Percentiles rank a stretch among this genome's conserved stretches.
Conservation (phyloP, 2,329 filamentous ascomycete genomes). For the Talaromyces rugulosus region DNA sequence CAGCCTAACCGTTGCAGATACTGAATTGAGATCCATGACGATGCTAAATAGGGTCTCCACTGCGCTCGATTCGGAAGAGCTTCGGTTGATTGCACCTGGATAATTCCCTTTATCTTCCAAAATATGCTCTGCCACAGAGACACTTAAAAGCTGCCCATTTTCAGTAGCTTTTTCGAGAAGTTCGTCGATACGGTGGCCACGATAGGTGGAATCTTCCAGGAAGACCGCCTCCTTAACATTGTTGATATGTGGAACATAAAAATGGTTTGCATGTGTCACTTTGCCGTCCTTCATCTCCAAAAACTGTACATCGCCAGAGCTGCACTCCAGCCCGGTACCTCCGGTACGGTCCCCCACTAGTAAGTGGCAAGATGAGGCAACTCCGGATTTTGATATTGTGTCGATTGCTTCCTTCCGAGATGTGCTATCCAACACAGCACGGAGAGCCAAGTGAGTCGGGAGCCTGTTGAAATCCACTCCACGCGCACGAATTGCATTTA, state of each 20-base stretch:
- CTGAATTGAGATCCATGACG: not conserved
- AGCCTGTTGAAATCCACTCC: constrained; percentile 1
- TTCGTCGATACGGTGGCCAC: not conserved
- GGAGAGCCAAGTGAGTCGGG: constrained; percentile 2
- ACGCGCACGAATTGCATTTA: constrained; percentile 1
- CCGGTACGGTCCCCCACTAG: not conserved
- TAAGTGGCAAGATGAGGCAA: not conserved
- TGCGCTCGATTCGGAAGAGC: not conserved
- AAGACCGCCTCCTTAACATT: not conserved
- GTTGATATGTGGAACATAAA: not conserved
- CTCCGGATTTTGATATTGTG: not conserved
- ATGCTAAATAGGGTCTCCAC: not conserved
- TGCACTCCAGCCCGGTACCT: not conserved
- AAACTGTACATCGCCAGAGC: not conserved
- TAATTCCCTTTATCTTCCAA: constrained; percentile 1
- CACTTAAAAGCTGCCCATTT: not conserved
- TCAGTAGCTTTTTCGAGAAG: not conserved
- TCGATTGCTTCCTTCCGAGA: not conserved
- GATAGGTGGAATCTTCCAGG: not conserved
- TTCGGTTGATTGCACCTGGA: constrained; percentile 1
- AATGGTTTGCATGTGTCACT: constrained; percentile 1
- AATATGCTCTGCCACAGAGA: not conserved
- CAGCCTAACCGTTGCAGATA: not conserved
- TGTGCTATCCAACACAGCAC: not conserved
- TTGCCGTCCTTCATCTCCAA: not conserved